Evolutionary conservation across 805 yeast species (phyloP), one percentile per base, ranked within the genome.

Genomic region (Zygosaccharomyces rouxii): DNA sequence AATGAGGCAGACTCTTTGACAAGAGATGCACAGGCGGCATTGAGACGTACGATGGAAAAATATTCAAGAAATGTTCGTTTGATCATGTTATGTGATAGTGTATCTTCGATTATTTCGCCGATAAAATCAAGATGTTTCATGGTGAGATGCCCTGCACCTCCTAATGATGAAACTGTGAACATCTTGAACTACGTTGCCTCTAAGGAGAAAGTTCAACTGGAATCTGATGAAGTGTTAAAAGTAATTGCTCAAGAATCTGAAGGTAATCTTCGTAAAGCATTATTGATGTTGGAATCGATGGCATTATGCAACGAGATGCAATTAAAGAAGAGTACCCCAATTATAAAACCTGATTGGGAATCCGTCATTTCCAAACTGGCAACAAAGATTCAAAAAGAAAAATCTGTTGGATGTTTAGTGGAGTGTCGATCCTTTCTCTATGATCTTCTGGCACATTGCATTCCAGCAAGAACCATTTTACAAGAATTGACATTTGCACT

Each of bases 21-120:
- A 18, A 78, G 96, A 67, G 97, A 90, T 65, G 97, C 97, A 0
- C 97, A 90, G 64, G 95, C 97, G 3, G 97, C 97, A 0, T 71
- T 90, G 52, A 81, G 97, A 76, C 78, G 97, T 68, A 90, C 97
- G 0, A 90, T 90, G 96, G 97, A 90, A 64, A 90, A 89, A 64
- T 90, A 89, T 67, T 87, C 97, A 1, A 77, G 84, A 21, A 90
- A 89, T 62, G 81, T 94, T 56, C 78, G 99, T 52, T 72, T 94
- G 53, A 79, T 94, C 30, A 71, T 94, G 71, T 76, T 94, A 18
- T 87, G 96, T 57, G 92, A 89, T 63, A 80, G 97, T 2, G 87
- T 96, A 22, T 87, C 96, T 19, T 87, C 86, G 55, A 90, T 94
- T 50, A 92, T 94, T 51, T 83, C 89, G 2, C 99, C 99, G 9